A percentile compares a stretch with the other conserved stretches of the same genome.
phyloP scores from a whole-genome alignment of 2,329 filamentous ascomycete genomes.

The Aspergillus puulaauensis region DNA sequence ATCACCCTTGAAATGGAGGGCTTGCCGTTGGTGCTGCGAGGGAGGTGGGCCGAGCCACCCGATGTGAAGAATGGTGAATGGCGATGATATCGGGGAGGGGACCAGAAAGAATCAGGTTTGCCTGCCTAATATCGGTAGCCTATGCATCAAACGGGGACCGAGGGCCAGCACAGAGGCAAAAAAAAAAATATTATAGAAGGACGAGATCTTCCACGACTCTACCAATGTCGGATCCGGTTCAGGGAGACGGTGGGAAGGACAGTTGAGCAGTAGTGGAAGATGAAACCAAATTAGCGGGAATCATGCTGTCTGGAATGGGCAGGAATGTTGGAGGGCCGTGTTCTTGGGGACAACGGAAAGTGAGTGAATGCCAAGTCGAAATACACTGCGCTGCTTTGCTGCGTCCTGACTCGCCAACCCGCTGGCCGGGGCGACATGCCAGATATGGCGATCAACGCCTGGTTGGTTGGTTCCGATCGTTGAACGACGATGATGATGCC shows the following conservation, averaged over 20 bases:
- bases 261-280: background rate
- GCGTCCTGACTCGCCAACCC: background rate
- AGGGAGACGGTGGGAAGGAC: too few species aligned
- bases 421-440: background rate
- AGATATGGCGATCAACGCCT: background rate
- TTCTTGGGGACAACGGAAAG: background rate
- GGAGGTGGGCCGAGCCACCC: constrained; percentile 22
- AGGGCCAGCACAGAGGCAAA: background rate
- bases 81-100: constrained; percentile 15
- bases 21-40: constrained; percentile 14
- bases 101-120: constrained; percentile 4
- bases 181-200: background rate
- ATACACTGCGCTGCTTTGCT: background rate
- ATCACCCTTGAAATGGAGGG: constrained; percentile 4
- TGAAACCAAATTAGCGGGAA: background rate
- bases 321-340: background rate
- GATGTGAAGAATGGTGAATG: constrained; percentile 20
- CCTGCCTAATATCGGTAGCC: background rate
- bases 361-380: constrained; percentile 2
- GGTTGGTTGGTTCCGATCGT: background rate
- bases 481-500: background rate
- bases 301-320: background rate
- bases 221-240: too few species aligned
- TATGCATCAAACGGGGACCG: constrained; percentile 4
- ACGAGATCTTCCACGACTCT: background rate